phyloP scores from a whole-genome alignment of 345 rosid genomes.

The Gossypium raimondii region DNA sequence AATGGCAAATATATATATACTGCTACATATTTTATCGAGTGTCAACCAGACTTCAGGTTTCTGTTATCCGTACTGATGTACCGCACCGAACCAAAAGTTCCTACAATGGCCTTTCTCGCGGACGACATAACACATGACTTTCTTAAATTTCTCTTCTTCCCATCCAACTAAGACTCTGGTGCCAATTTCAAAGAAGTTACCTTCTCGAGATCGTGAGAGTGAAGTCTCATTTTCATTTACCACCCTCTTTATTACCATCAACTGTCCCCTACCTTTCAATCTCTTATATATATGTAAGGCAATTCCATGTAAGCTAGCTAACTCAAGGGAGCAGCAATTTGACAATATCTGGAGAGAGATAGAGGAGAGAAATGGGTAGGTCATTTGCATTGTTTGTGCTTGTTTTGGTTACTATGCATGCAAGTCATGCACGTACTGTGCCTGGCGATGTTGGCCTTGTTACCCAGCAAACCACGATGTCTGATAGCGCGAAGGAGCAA shows the following conservation, averaged over 20 bases:
- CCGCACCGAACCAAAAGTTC: not conserved
- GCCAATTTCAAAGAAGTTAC: constrained; percentile 26
- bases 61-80: not conserved
- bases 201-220: constrained; percentile 35
- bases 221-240: constrained; percentile 22
- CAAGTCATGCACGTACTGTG: constrained; percentile 29
- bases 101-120: not conserved
- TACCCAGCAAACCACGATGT: not conserved
- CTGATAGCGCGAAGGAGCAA: constrained; percentile 17
- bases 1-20: too few species aligned
- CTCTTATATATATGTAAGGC: constrained; percentile 36
- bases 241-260: constrained; percentile 36
- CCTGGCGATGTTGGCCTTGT: constrained; percentile 19
- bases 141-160: constrained; percentile 28
- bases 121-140: constrained; percentile 17
- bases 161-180: constrained; percentile 31
- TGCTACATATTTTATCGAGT: not conserved
- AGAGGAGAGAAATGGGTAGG: constrained; percentile 19
- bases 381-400: constrained; percentile 17
- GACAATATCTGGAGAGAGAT: not conserved
- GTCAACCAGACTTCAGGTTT: not conserved
- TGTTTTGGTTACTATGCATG: constrained; percentile 25
- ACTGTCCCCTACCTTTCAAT: constrained; percentile 37
- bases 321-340: not conserved
- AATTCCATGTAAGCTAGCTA: constrained; percentile 9